Conservation (phyloP, 495 filamentous ascomycete species). For the Talaromyces wortmannii region DNA sequence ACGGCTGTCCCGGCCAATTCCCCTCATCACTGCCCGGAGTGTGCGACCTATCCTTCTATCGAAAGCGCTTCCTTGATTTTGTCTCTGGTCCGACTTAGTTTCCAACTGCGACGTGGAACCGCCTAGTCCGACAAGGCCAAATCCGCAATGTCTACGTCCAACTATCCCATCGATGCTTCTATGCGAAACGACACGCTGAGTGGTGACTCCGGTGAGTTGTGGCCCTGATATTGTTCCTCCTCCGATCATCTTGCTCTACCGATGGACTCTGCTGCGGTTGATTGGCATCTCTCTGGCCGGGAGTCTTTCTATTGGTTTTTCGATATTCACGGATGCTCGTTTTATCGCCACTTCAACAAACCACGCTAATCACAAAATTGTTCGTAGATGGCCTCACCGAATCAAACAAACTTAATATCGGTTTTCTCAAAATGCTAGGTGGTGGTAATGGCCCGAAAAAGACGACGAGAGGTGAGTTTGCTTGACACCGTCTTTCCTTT, state of each 20-base stretch:
- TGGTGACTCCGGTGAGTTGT: neutral
- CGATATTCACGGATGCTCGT: no score
- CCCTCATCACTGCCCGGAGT: no score
- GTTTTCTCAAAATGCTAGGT: slow-evolving; percentile 5
- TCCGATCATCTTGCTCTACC: neutral
- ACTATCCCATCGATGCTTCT: neutral
- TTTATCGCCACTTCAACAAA: neutral
- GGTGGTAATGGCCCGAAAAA: neutral
- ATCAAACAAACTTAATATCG: slow-evolving; percentile 3
- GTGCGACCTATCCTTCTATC: no score
- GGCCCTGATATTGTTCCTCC: no score
- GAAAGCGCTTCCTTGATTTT: no score
- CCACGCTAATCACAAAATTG: neutral
- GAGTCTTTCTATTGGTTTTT: no score
- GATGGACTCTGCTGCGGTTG: neutral
- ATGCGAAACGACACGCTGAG: neutral
- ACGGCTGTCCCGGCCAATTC: no score
- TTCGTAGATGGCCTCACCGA: neutral
- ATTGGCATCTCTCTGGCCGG: neutral
- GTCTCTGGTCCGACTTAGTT: no score
- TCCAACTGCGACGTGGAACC: no score
- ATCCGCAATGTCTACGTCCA: neutral
- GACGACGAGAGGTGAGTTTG: slow-evolving; percentile 4
- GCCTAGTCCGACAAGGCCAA: no score
- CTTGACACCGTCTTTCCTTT: neutral